Evolutionary conservation across 176 grass and related monocot genomes (phyloP), one percentile per base, ranked within the genome.

Genomic region (Raddia distichophylla): DNA sequence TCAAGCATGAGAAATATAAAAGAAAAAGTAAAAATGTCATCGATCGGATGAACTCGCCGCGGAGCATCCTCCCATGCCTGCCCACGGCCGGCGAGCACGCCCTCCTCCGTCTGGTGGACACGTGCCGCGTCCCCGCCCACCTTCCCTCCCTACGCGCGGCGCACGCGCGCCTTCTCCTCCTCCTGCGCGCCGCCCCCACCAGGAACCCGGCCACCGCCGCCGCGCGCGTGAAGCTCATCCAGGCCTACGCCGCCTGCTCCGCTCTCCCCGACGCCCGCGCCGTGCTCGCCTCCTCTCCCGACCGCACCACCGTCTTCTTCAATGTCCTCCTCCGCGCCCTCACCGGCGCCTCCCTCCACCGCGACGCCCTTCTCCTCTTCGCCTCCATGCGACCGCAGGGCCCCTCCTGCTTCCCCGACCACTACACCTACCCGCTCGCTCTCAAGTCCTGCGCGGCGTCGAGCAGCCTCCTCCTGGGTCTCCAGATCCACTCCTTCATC

Each of bases 401-500:
- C 49, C 16, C 74, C 54, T 67, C 60, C 48, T 87, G 71, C 78
- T 74, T 67, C 70, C 89, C 91, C 33, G 89, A 97, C 62, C 73
- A 91, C 53, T 93, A 97, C 78, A 93, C 94, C 40, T 93, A 89
- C 82, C 94, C 91, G 46, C 92, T 89, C 77, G 86, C 82, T 37
- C 91, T 97, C 79, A 93, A 91, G 76, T 90, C 86, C 57, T 93
- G 91, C 84, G 80, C 89, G 0, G 91, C 79, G 10, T 77, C 64
- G 0, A 64, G 61, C 1, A 57, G 89, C n/a, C 86, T 97, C 45
- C 11, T 77, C 1, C 76, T 86, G 2, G 89, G 91, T 4, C 77
- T 82, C 34, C 91, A 93, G 73, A 65, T 93, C 27, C 91, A 97
- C 45, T 80, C 81, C 1, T 48, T 76, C 50, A 62, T 83, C 40